phyloP scores from a whole-genome alignment of 2,329 filamentous ascomycete species.

The Exophiala phaeomuriformis region DNA sequence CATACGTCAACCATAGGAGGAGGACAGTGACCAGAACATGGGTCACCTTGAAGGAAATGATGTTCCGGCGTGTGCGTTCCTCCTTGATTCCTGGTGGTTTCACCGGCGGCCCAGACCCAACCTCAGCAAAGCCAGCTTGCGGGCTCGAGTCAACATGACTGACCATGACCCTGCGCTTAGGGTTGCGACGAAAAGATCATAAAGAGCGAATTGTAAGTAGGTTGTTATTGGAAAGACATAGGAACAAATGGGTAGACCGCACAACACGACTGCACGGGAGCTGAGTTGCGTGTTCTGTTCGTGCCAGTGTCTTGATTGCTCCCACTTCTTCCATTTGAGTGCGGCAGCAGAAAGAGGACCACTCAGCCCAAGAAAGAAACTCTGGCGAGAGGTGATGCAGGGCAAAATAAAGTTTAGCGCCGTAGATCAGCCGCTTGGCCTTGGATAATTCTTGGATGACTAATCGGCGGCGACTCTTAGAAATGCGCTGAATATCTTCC shows the following conservation, averaged over 20 bases:
- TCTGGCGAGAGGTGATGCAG: background rate
- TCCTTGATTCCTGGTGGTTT: slow-evolving; percentile 5
- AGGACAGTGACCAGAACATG: slow-evolving; percentile 25
- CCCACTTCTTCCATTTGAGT: background rate
- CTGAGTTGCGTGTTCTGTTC: background rate
- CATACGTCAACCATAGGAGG: slow-evolving; percentile 26
- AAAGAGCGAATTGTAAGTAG: background rate
- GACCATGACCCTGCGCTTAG: slow-evolving; percentile 13
- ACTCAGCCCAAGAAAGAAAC: background rate
- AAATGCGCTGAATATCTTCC: background rate
- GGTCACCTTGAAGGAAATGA: slow-evolving; percentile 25
- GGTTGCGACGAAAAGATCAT: background rate
- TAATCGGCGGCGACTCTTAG: background rate
- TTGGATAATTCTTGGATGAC: background rate
- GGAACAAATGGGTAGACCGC: background rate
- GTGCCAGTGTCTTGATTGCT: background rate
- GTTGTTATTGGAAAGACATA: slow-evolving; percentile 1
- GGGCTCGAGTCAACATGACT: slow-evolving; percentile 4
- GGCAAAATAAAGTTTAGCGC: slow-evolving; percentile 3
- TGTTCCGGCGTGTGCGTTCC: slow-evolving; percentile 12
- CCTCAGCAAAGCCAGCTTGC: slow-evolving; percentile 8
- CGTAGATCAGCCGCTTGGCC: slow-evolving; percentile 5
- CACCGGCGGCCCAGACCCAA: background rate
- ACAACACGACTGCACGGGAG: background rate
- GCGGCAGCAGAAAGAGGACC: background rate